Conservation (phyloP, 257 asterid species). For the Perilla frutescens region DNA sequence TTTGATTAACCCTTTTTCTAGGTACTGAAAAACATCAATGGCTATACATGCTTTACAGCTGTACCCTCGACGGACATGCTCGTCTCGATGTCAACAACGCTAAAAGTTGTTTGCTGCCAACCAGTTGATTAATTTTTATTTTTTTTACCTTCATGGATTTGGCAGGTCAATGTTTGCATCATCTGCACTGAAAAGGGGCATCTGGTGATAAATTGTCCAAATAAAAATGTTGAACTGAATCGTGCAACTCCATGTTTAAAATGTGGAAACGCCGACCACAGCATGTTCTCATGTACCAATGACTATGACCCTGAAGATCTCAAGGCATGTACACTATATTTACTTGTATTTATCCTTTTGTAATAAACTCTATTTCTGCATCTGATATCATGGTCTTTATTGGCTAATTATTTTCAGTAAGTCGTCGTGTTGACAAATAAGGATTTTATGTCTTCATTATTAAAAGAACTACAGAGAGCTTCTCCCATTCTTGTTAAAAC, state of each 20-base stretch:
- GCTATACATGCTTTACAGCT: not conserved
- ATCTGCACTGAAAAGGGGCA: constrained; percentile 47
- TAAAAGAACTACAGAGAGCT: not conserved
- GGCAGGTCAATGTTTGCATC: constrained; percentile 47
- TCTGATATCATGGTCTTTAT: not conserved
- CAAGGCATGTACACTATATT: constrained; percentile 40
- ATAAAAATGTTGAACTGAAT: constrained; percentile 33
- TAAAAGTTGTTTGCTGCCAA: constrained; percentile 19
- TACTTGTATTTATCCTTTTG: not conserved
- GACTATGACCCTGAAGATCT: constrained; percentile 56
- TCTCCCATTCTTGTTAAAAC: not conserved
- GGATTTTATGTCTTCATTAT: not conserved
- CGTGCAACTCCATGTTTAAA: constrained; percentile 41
- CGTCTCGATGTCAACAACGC: not conserved
- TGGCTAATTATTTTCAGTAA: not conserved
- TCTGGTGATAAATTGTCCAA: constrained; percentile 45
- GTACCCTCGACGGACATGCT: constrained; percentile 12
- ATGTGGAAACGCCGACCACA: constrained; percentile 52
- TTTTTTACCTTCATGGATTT: constrained; percentile 12
- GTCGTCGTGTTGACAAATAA: not conserved
- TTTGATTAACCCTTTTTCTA: constrained; percentile 1
- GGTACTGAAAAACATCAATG: not conserved
- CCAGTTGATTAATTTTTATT: not conserved
- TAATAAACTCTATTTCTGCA: not conserved
- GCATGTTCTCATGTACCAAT: constrained; percentile 49